Evolutionary conservation across 331 rosid species (phyloP).

Genomic region (Malus hybrid): DNA sequence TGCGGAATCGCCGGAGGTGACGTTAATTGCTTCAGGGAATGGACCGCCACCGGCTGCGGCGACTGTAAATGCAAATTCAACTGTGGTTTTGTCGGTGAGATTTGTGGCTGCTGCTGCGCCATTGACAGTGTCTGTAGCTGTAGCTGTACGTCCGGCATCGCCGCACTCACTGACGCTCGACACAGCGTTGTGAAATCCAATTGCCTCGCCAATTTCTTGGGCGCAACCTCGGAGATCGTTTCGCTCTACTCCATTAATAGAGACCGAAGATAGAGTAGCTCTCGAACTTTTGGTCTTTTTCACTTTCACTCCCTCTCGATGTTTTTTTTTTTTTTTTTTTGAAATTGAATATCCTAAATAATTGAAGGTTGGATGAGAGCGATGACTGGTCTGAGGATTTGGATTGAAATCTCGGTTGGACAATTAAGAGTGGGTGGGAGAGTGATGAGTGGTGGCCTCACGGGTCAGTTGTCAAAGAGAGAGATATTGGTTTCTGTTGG

Average conservation of each 20-base stretch:
- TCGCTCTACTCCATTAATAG: conserved; percentile 51
- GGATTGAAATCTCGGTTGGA: not conserved
- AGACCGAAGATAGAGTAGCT: not conserved
- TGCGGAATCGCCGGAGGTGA: conserved; percentile 6
- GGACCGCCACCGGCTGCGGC: not conserved
- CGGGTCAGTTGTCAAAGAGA: no score
- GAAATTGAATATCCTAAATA: conserved; percentile 43
- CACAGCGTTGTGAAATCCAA: conserved; percentile 44
- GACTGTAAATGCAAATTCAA: not conserved
- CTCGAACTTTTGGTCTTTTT: conserved; percentile 1
- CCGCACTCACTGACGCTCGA: conserved; percentile 12
- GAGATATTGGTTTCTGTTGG: no score
- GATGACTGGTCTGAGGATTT: not conserved
- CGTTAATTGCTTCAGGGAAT: conserved; percentile 6
- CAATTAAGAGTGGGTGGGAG: conserved; percentile 10
- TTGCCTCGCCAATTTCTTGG: conserved; percentile 47
- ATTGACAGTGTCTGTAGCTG: conserved; percentile 6
- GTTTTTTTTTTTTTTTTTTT: conserved; percentile 21
- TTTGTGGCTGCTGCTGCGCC: conserved; percentile 9
- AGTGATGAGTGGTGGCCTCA: not conserved
- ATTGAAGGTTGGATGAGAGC: conserved; percentile 20
- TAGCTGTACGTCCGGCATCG: conserved; percentile 2
- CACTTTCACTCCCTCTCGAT: conserved; percentile 31
- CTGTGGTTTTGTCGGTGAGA: not conserved
- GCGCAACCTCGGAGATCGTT: conserved; percentile 25